Percentiles rank a stretch among this genome's conserved stretches.
phyloP scores from a whole-genome alignment of 352 stramenopile genomes.

The Thalassiosira hispida region DNA sequence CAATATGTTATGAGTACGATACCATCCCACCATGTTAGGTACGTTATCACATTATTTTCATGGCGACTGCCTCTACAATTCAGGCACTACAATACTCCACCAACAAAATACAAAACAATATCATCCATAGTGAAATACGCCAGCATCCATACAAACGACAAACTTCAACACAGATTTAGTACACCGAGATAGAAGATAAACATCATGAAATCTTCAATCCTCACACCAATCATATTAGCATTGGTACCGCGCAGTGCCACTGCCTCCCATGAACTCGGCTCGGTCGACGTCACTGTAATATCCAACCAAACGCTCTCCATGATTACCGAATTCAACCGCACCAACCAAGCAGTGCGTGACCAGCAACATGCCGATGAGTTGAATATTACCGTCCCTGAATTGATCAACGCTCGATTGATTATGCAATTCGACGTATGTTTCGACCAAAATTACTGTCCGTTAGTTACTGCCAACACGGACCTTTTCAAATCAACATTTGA shows the following conservation, averaged over 20 bases:
- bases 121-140: too few relatives aligned
- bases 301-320: background rate
- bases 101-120: too few relatives aligned
- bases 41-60: too few relatives aligned
- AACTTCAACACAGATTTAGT: background rate
- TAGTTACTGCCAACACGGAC: background rate
- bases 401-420: background rate
- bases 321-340: slow-evolving; percentile 1
- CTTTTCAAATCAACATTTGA: background rate
- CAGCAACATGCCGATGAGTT: background rate
- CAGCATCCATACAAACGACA: too few relatives aligned
- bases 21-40: too few relatives aligned
- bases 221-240: background rate
- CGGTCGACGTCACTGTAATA: background rate
- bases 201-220: background rate
- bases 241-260: background rate
- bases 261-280: background rate
- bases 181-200: too few relatives aligned
- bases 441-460: background rate
- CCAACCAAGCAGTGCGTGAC: background rate
- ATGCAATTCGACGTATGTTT: slow-evolving; percentile 8
- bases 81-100: too few relatives aligned
- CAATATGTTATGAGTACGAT: too few relatives aligned
- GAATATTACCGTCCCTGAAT: background rate
- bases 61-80: too few relatives aligned